Base-by-base conservation (phyloP, 192 early-diverging fungal genomes). In the Mortierella antarctica region DNA sequence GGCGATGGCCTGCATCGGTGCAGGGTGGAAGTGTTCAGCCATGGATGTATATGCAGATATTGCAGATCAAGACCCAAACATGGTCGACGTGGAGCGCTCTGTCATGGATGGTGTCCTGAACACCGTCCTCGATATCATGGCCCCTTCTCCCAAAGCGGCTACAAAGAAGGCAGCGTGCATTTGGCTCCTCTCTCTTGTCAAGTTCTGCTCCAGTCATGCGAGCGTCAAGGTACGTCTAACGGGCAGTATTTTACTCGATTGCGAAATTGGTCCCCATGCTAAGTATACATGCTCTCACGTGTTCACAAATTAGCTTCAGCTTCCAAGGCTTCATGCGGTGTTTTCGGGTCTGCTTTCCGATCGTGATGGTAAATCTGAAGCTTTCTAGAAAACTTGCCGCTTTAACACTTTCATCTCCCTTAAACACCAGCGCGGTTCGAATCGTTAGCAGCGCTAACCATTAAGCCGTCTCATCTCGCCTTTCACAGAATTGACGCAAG, bases 121-220 rank as follows among this genome's bases (percentile, higher is more conserved):
- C 11, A 86, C 83, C 11, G 87, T 91, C 15, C 71, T 93, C 45
- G 83, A 82, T 20, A 83, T 88, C 1, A 86, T 90, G 64, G 73
- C 87, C 12, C 83, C 88, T 6, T 86, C 83, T 12, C 84, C 83
- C 6, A 84, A 75, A n/a, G 85, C 89, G 0, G 83, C 86, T 31
- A 85, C 82, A 17, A 85, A 88, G 44, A 94, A 95, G 73, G 89
- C 89, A 8, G 88, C 88, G 7, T 93, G 90, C 56, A 89, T 94
- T 18, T 96, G 95, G 95, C 74, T 95, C 20, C 75, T 96, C 17
- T 93, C 91, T 21, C 51, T 95, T 11, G 86, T 93, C 62, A 95
- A 94, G 67, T 94, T 91, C 65, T 91, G 92, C 72, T 87, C 86
- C 5, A 68, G 71, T 3, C 77, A 83, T 54, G 64, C 65, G 14